Evolutionary conservation across 768 basidiomycete genomes (phyloP), one percentile per base, ranked within the genome.

Genomic region (Tricholomella constricta): DNA sequence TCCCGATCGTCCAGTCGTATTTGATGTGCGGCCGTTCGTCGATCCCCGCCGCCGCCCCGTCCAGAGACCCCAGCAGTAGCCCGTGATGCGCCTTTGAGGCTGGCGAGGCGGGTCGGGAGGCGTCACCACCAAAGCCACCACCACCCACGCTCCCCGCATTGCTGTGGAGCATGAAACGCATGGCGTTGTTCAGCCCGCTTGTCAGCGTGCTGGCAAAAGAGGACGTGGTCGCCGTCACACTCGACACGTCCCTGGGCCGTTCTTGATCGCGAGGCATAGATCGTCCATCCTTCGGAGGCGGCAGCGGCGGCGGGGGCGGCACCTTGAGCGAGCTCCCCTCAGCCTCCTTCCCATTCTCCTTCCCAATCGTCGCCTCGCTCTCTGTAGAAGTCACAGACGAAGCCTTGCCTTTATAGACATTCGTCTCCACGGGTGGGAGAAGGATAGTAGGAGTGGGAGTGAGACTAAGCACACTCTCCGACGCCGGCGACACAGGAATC

Each of bases 1-100:
- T 86, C 34, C 89, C 87, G 45, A 91, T 74, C 2, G 85, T 86
- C 81, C 86, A 89, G 53, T 89, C 86, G 56, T 91, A 89, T 68
- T 88, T 88, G 73, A 92, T 84, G 65, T 94, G 91, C 2, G 91
- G 90, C 19, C 81, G 80, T 12, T 87, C 85, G 62, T 89, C 87
- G 29, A 86, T 82, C 4, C 65, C 62, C 11, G 67, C 65, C 10
- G 70, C 70, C 11, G 67, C 65, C 10, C 70, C 70, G 32, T 77
- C 76, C 14, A 68, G 67, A 0, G 72, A 62, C n/a, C n/a, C n/a
- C 10, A 32, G 31, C 6, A 85, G 72, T 12, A 82, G 70, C 5
- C 78, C 80, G 54, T 84, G 81, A 44, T 81, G 81, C 44, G 69
- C 70, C 56, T 73, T 78, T 4, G 64, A 51, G 2, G 65, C 55